A percentile compares a stretch with the other conserved stretches of the same genome.
phyloP scores from a whole-genome alignment of 2,329 filamentous ascomycete genomes.

The Camillea tinctor region DNA sequence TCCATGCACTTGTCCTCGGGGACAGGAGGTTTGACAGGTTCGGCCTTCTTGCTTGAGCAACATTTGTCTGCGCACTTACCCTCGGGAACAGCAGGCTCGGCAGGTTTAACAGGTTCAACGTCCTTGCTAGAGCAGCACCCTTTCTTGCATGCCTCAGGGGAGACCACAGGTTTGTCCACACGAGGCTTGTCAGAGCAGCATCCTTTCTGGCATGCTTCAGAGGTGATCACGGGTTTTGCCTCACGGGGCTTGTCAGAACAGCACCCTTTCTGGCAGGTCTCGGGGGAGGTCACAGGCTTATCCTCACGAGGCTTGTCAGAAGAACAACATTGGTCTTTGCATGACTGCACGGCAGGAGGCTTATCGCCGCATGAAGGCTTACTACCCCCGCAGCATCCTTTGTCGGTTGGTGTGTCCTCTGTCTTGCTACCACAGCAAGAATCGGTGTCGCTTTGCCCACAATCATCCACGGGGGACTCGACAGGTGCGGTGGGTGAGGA shows the following conservation, averaged over 20 bases:
- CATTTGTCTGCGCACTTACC: no score
- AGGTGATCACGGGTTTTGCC: no score
- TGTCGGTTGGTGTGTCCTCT: not conserved
- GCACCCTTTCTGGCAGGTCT: not conserved
- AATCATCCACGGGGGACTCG: not conserved
- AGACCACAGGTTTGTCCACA: no score
- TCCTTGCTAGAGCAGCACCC: no score
- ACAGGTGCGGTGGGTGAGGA: not conserved
- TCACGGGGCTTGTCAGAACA: no score
- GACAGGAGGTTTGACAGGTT: not conserved
- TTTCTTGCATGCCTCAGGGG: no score
- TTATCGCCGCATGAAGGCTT: not conserved
- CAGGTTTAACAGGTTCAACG: no score
- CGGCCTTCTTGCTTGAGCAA: not conserved
- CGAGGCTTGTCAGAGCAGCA: no score
- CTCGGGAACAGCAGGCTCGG: no score
- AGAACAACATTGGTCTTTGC: not conserved
- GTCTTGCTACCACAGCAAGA: not conserved
- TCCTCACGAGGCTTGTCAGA: not conserved
- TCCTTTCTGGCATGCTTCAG: no score
- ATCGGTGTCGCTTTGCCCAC: not conserved
- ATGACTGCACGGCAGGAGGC: not conserved
- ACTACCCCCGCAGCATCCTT: not conserved
- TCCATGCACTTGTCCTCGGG: not conserved
- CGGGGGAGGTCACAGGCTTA: not conserved